phyloP scores from a whole-genome alignment of 2,329 filamentous ascomycete species.

The Bretziella fagacearum region DNA sequence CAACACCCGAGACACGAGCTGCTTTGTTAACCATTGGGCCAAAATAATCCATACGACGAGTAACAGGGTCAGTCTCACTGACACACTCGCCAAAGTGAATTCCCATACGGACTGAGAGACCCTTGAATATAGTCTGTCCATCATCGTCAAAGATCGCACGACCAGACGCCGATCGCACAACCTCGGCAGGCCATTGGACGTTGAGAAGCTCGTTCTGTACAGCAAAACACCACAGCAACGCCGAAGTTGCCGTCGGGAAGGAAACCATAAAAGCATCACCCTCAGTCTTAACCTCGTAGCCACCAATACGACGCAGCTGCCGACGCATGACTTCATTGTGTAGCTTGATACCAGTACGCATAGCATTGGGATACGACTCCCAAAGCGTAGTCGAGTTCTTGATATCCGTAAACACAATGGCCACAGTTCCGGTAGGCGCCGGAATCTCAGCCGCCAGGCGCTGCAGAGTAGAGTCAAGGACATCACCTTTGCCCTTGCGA shows the following conservation, averaged over 20 bases:
- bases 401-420: conserved; percentile 96
- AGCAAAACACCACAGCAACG: conserved; percentile 88
- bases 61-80: conserved; percentile 89
- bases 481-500: conserved; percentile 44
- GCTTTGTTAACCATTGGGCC: conserved; percentile 98
- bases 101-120: conserved; percentile 91
- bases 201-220: conserved; percentile 79
- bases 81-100: conserved; percentile 92
- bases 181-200: conserved; percentile 83
- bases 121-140: conserved; percentile 78
- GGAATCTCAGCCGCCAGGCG: conserved; percentile 81
- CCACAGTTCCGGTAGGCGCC: conserved; percentile 75
- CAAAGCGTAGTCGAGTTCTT: conserved; percentile 93
- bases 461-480: conserved; percentile 73
- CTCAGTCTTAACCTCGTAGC: conserved; percentile 99
- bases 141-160: conserved; percentile 71
- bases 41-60: conserved; percentile 97
- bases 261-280: conserved; percentile 99
- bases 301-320: conserved; percentile 81
- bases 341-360: conserved; percentile 91
- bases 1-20: conserved; percentile 80
- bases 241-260: conserved; percentile 88
- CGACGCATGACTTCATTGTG: conserved; percentile 96
- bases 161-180: conserved; percentile 71
- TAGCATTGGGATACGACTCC: conserved; percentile 88